A percentile compares a stretch with the other conserved stretches of the same genome.
Conservation (phyloP, 345 rosid species). For the Hibiscus tridactylites region DNA sequence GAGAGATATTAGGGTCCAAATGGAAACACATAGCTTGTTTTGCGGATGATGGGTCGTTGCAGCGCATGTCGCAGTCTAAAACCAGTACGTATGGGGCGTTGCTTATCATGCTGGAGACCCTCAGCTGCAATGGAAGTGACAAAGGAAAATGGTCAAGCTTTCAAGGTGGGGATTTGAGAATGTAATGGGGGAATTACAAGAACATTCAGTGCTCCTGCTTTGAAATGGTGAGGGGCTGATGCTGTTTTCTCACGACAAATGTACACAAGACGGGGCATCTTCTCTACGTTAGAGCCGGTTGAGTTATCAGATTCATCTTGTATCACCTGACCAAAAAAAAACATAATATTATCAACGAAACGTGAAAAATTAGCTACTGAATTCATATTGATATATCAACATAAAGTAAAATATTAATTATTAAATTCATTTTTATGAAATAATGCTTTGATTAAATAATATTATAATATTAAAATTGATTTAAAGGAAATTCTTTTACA, state of each 20-base stretch:
- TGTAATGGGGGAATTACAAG: not conserved
- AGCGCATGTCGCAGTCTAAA: conserved; percentile 48
- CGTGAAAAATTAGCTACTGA: no score
- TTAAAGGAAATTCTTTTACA: no score
- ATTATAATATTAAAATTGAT: no score
- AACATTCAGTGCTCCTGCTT: conserved; percentile 11
- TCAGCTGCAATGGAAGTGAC: conserved; percentile 24
- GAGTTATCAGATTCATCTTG: not conserved
- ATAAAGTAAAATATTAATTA: no score
- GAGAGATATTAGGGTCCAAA: conserved; percentile 26
- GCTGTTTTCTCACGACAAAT: conserved; percentile 11
- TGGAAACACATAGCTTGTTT: conserved; percentile 42
- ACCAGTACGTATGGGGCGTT: conserved; percentile 37
- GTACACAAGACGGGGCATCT: conserved; percentile 8
- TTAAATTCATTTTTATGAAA: no score
- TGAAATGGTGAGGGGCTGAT: not conserved
- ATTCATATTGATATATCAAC: no score
- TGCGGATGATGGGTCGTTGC: conserved; percentile 39
- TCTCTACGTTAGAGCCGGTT: not conserved
- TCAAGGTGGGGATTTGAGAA: not conserved
- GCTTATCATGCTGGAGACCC: conserved; percentile 41
- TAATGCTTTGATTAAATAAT: no score
- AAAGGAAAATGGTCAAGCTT: not conserved
- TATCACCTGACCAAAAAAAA: not conserved
- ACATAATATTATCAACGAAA: no score